phyloP scores from a whole-genome alignment of 495 filamentous ascomycete genomes.

The Xylaria cubensis region DNA sequence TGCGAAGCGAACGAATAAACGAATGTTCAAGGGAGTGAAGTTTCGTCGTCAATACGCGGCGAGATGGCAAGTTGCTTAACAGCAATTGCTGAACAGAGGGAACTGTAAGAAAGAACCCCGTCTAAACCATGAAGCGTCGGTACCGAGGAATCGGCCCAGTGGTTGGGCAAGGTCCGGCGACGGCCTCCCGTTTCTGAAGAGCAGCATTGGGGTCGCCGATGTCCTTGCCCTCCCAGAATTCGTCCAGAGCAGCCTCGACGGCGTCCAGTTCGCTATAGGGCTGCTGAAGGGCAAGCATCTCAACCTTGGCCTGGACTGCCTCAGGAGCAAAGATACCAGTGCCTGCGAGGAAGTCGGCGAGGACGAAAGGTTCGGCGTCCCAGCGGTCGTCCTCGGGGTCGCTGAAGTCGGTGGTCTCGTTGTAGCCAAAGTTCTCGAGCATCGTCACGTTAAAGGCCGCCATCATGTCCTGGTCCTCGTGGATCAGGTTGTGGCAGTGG shows the following conservation, averaged over 20 bases:
- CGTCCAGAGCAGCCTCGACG: conserved; percentile 26
- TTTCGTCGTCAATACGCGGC: not conserved
- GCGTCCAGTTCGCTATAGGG: conserved; percentile 28
- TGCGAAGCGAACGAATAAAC: conserved; percentile 1
- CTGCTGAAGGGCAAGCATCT: conserved; percentile 25
- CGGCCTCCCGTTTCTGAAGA: conserved; percentile 21
- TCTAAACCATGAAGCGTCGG: conserved; percentile 21
- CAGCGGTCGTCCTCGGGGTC: conserved; percentile 44
- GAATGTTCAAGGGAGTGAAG: not conserved
- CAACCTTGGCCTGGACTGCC: conserved; percentile 23
- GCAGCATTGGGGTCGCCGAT: conserved; percentile 25
- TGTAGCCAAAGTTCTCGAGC: conserved; percentile 55
- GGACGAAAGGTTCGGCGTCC: conserved; percentile 32
- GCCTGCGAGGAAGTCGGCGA: conserved; percentile 23
- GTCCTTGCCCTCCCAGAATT: conserved; percentile 24
- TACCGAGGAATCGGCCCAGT: conserved; percentile 20
- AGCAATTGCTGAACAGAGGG: not conserved
- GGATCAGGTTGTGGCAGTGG: conserved; percentile 64
- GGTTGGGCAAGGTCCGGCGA: conserved; percentile 7
- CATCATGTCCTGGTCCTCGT: conserved; percentile 70
- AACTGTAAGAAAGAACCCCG: not conserved
- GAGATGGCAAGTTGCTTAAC: not conserved
- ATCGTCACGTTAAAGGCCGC: conserved; percentile 63
- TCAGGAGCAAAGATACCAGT: conserved; percentile 25
- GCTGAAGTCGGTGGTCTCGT: conserved; percentile 47